Base-by-base conservation (phyloP, 2,329 filamentous ascomycete species). In the Juglanconis oblonga region DNA sequence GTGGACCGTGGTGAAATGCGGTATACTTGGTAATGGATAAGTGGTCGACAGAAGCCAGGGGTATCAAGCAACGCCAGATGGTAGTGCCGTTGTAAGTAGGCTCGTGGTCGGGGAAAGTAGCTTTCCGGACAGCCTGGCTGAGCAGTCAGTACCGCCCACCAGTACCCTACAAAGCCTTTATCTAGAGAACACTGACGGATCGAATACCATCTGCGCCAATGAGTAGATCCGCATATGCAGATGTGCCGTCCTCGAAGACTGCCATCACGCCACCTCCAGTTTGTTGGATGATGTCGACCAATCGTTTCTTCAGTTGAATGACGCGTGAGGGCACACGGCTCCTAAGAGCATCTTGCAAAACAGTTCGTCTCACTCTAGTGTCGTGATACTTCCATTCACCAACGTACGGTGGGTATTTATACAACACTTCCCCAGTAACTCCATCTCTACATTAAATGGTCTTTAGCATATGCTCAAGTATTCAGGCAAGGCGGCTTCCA, bases 21-120 rank as follows among this genome's bases (percentile, higher is more conserved):
- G 57, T 59, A 29, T 59, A 59, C 52, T 55, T 55, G n/a, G 57
- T 55, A 9, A 59, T 59, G 6, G 57, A 59, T 8, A 59, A 32
- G n/a, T 59, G 45, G 13, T 59, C 52, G 10, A 55, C 57, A 7
- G 31, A 24, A 7, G 29, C 31, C 1, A 59, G 31, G 7, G 57
- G 52, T 3, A 59, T 55, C 52, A 59, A 52, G 29, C 57, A 59
- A 1, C 57, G 57, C 57, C 57, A 59, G 29, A 59, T 59, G 10
- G 57, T 59, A 8, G 57, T 59, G 11, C 57, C 57, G 31, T 59
- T 59, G 38, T 59, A 59, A 29, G 45, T 36, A 3, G 31, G 53
- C 45, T 55, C 57, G 4, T 55, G 51, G 35, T 55, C 31, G 7
- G 57, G 51, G 33, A 55, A 59, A 7, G 36, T 55, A 9, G 52